These are phyloP conservation scores for Nakataea oryzae DNA, from an alignment of 2,329 filamentous ascomycete genomes.

Conservation along the genomic window DNA sequence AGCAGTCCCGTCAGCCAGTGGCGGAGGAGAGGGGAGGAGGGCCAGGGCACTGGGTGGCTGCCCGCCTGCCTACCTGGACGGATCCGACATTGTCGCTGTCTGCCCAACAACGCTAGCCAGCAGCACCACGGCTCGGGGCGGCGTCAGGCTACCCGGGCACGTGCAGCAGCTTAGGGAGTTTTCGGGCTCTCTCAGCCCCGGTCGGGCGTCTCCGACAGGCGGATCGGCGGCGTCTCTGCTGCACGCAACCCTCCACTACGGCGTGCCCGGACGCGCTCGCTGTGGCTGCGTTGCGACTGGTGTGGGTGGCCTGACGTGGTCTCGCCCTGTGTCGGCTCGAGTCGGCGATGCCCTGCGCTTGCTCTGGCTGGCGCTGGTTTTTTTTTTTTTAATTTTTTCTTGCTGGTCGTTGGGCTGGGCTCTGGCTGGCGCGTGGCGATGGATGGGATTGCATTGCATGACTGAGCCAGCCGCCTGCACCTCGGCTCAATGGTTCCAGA, in stretches of 20 bases:
- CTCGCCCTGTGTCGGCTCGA: not conserved
- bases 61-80: not conserved
- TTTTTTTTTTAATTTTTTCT: too few relatives aligned
- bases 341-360: not conserved
- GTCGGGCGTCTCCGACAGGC: not conserved
- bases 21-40: too few relatives aligned
- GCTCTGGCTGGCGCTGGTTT: not conserved
- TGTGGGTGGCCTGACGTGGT: not conserved
- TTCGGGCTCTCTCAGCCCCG: not conserved
- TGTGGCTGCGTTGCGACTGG: not conserved
- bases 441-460: too few relatives aligned
- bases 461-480: not conserved
- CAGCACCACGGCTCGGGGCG: not conserved
- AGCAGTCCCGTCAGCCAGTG: not conserved
- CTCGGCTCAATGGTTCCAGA: too few relatives aligned
- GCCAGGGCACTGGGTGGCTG: too few relatives aligned
- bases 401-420: not conserved
- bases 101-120: too few relatives aligned
- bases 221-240: not conserved
- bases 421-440: not conserved
- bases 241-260: not conserved
- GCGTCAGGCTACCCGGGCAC: not conserved
- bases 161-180: not conserved
- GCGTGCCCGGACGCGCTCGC: not conserved
- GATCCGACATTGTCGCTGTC: not conserved